Base-by-base conservation (phyloP, 495 filamentous ascomycete genomes). In the Daldinia caldariorum region DNA sequence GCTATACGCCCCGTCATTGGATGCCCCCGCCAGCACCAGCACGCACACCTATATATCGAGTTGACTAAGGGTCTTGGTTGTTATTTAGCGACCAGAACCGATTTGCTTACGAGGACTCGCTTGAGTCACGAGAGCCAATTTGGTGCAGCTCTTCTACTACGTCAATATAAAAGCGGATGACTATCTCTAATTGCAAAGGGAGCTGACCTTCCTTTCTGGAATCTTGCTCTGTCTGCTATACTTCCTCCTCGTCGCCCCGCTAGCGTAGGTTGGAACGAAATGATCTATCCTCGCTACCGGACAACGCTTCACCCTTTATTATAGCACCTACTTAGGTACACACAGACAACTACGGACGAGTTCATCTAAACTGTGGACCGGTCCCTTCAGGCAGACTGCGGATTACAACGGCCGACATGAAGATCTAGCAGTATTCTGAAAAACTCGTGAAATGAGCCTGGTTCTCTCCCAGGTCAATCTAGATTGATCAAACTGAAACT, bases 131-230 rank as follows among this genome's bases (percentile, higher is more conserved):
- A 79, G 72, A 59, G 76, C 75, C 34, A 55, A 62, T 61, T 70
- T 76, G 64, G 74, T 71, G 54, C 58, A 67, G 54, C 61, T 76
- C 41, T 77, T 72, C 58, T 76, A 72, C 71, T 65, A 61, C 69
- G 62, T 71, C 60, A 79, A 77, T 74, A 61, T 74, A 67, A 59
- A 73, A 74, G 22, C 66, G 41, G 60, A 67, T 63, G 58, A 74
- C 66, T 54, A 74, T 63, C 35, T 56, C 72, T 66, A 70, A 66
- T 71, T 70, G 64, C 71, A 71, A 54, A 71, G 77, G 72, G 70
- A 47, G 55, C 54, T 67, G 51, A 72, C 68, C 73, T 74, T 78
- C 80, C 78, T 75, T 80, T 81, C 60, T 78, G 47, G 69, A 82
- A 62, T 49, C 18, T 35, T 9, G 20, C 26, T 56, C 76, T 58